A percentile compares a stretch with the other conserved stretches of the same genome.
phyloP scores from a whole-genome alignment of 306 rosid species.

The Prunus fruticosa region DNA sequence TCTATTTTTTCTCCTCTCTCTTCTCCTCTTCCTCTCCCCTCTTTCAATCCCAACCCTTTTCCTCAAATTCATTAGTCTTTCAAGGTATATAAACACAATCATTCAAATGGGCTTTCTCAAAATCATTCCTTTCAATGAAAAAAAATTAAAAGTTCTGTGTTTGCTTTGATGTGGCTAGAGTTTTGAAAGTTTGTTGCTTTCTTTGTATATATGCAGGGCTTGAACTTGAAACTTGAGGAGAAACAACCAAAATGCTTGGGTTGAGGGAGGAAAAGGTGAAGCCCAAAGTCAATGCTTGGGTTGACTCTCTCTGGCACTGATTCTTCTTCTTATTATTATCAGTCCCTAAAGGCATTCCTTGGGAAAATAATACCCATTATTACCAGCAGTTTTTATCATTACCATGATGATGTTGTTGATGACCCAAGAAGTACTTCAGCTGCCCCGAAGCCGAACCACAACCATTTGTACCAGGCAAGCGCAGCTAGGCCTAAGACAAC shows the following conservation, averaged over 20 bases:
- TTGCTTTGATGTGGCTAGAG: neutral
- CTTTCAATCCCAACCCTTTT: neutral
- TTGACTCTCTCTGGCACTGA: no score
- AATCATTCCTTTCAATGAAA: neutral
- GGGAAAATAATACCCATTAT: no score
- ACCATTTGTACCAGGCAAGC: no score
- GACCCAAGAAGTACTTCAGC: no score
- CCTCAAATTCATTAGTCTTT: neutral
- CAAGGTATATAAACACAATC: conserved; percentile 3
- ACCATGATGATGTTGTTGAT: no score
- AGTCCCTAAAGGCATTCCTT: no score
- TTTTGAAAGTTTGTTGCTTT: conserved; percentile 8
- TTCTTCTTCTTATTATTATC: no score
- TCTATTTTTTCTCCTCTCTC: conserved; percentile 8
- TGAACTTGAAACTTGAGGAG: neutral
- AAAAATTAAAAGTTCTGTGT: neutral
- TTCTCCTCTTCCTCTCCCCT: neutral
- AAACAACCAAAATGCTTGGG: conserved; percentile 58
- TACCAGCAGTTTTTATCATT: no score
- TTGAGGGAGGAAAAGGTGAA: no score
- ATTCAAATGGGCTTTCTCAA: neutral
- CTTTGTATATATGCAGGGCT: conserved; percentile 8
- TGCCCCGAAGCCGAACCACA: no score
- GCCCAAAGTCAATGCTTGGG: no score
- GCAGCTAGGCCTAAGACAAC: no score